A percentile compares a stretch with the other conserved stretches of the same genome.
Evolutionary conservation across 148 eudicot genomes (phyloP).

Genomic region (Drosera capensis): DNA sequence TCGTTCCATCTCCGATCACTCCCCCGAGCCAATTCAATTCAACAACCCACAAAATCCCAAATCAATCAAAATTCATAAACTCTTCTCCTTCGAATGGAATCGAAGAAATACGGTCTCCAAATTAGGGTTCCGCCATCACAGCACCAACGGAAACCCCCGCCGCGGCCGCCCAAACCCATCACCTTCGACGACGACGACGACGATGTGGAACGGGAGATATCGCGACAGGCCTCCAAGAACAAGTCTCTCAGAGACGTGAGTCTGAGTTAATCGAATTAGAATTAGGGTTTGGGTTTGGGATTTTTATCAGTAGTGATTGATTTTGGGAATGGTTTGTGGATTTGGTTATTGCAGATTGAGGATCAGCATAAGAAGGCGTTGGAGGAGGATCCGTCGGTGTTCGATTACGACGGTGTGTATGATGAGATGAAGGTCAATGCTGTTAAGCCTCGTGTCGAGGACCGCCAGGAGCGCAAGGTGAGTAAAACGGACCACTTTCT

Average conservation of each 20-base stretch:
- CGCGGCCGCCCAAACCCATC: slow-evolving; percentile 29
- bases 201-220: slow-evolving; percentile 61
- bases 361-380: slow-evolving; percentile 87
- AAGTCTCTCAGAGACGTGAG: slow-evolving; percentile 55
- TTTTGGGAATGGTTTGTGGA: background rate
- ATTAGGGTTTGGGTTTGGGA: background rate
- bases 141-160: slow-evolving; percentile 37
- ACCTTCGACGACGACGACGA: slow-evolving; percentile 54
- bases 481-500: too few relatives aligned
- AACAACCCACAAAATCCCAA: too few relatives aligned
- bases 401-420: slow-evolving; percentile 89
- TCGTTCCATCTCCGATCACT: too few relatives aligned
- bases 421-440: slow-evolving; percentile 67
- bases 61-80: too few relatives aligned
- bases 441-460: slow-evolving; percentile 38
- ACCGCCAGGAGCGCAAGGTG: slow-evolving; percentile 74
- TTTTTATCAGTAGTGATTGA: background rate
- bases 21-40: too few relatives aligned
- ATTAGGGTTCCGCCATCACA: slow-evolving; percentile 60
- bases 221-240: slow-evolving; percentile 70
- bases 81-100: background rate
- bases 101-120: slow-evolving; percentile 58
- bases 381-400: slow-evolving; percentile 83
- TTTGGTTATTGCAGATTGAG: slow-evolving; percentile 32
- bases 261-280: background rate